phyloP scores from a whole-genome alignment of 768 basidiomycete genomes.

The Rhizopogon vesiculosus region DNA sequence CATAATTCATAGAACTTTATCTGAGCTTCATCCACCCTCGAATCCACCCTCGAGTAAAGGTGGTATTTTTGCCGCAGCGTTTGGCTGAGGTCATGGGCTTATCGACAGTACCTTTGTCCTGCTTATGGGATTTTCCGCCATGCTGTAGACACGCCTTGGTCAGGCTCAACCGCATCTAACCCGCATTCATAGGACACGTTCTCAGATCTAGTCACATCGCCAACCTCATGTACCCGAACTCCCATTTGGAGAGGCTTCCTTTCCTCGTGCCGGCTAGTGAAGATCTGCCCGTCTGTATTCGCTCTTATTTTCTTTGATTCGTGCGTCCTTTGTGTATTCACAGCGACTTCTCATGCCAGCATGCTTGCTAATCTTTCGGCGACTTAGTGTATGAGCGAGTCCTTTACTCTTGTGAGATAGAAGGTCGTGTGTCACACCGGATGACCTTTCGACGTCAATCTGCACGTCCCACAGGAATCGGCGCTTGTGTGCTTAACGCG shows the following conservation, averaged over 20 bases:
- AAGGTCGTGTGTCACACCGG: constrained; percentile 24
- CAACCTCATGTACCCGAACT: constrained; percentile 48
- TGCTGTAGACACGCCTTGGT: constrained; percentile 59
- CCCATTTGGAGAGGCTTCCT: constrained; percentile 53
- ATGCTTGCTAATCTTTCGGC: constrained; percentile 17
- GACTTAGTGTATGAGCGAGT: constrained; percentile 16
- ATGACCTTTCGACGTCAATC: constrained; percentile 25
- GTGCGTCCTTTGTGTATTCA: constrained; percentile 27
- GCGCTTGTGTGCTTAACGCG: constrained; percentile 53
- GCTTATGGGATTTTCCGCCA: constrained; percentile 52
- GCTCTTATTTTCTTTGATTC: constrained; percentile 19
- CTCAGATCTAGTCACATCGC: constrained; percentile 41
- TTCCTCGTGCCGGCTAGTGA: constrained; percentile 24
- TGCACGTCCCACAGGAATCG: constrained; percentile 36
- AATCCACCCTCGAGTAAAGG: not conserved
- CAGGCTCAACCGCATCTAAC: constrained; percentile 43
- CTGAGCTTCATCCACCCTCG: constrained; percentile 1
- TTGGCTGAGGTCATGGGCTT: constrained; percentile 28
- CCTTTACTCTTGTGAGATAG: constrained; percentile 16
- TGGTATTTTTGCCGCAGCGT: constrained; percentile 4
- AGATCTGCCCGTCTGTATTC: constrained; percentile 21
- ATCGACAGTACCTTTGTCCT: constrained; percentile 53
- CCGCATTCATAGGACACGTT: constrained; percentile 68
- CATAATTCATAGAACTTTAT: constrained; percentile 14
- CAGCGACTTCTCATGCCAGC: constrained; percentile 22